These are phyloP conservation scores for Tremella fuciformis DNA, from an alignment of 768 basidiomycete species.

Conservation along the genomic window DNA sequence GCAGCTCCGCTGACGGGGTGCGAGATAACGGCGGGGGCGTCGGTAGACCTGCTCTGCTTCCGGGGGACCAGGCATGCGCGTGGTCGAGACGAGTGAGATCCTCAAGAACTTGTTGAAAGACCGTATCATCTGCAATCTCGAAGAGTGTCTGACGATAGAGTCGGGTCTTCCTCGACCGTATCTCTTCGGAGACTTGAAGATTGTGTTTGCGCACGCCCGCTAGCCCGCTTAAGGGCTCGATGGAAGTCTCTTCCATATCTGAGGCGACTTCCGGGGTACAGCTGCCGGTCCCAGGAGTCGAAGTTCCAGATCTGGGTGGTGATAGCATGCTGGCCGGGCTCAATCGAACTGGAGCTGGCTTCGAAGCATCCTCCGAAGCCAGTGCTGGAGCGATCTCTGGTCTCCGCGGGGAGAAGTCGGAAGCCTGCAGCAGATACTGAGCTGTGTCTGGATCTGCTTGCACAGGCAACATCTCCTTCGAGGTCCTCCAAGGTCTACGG, in stretches of 20 bases:
- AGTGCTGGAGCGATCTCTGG: too few relatives aligned
- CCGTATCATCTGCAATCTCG: conserved; percentile 37
- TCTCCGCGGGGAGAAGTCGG: too few relatives aligned
- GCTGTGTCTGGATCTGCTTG: too few relatives aligned
- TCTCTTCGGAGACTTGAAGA: not conserved
- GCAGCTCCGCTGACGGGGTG: conserved; percentile 7
- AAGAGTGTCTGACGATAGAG: conserved; percentile 32
- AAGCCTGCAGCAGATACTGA: too few relatives aligned
- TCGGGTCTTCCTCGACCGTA: not conserved
- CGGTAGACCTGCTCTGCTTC: not conserved
- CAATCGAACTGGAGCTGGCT: too few relatives aligned
- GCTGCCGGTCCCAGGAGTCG: not conserved
- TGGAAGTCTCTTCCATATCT: not conserved
- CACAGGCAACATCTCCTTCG: too few relatives aligned
- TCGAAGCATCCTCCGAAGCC: too few relatives aligned
- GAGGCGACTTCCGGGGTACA: not conserved
- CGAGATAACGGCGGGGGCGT: conserved; percentile 5
- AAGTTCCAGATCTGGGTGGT: not conserved
- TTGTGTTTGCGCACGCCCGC: not conserved
- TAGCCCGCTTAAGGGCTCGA: not conserved
- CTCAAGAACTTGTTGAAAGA: conserved; percentile 34
- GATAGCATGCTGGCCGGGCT: not conserved
- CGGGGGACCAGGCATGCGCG: conserved; percentile 6
- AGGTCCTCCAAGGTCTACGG: too few relatives aligned
- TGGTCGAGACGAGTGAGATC: conserved; percentile 17